phyloP scores from a whole-genome alignment of 1,284 basidiomycete genomes.

The Pascua guehoae region DNA sequence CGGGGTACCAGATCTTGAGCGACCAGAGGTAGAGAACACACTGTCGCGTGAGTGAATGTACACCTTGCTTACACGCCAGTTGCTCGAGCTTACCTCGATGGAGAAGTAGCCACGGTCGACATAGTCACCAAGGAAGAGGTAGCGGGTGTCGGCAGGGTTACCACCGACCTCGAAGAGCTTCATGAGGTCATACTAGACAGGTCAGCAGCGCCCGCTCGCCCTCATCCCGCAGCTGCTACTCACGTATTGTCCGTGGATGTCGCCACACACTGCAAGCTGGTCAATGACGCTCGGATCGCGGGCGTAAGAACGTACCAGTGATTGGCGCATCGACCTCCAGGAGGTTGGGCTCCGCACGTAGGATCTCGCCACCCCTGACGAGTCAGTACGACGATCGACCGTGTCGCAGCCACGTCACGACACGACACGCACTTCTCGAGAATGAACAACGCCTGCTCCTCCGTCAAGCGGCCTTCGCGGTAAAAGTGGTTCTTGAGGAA shows the following conservation, averaged over 20 bases:
- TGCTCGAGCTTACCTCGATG: conserved; percentile 64
- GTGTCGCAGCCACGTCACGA: too few relatives aligned
- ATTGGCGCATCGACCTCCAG: conserved; percentile 90
- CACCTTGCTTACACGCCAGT: background rate
- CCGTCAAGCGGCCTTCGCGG: conserved; percentile 84
- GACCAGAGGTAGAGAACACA: conserved; percentile 88
- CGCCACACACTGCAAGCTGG: conserved; percentile 69
- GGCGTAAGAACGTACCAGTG: conserved; percentile 62
- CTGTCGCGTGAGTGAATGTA: conserved; percentile 48
- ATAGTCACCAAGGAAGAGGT: conserved; percentile 97
- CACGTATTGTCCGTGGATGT: conserved; percentile 97
- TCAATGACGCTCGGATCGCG: conserved; percentile 13
- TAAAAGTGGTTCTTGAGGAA: conserved; percentile 99
- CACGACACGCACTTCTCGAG: conserved; percentile 59
- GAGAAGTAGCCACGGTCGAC: conserved; percentile 96
- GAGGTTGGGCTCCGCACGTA: conserved; percentile 81
- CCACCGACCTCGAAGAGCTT: conserved; percentile 97
- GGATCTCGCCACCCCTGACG: conserved; percentile 63
- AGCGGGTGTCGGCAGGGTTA: conserved; percentile 80
- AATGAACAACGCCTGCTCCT: conserved; percentile 86
- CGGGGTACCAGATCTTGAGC: conserved; percentile 91
- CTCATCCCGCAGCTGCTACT: conserved; percentile 38
- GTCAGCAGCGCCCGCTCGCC: background rate
- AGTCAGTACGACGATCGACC: conserved; percentile 5
- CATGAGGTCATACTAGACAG: conserved; percentile 87